A percentile compares a stretch with the other conserved stretches of the same genome.
Conservation (phyloP, 2,329 filamentous ascomycete species). For the Colletotrichum godetiae region DNA sequence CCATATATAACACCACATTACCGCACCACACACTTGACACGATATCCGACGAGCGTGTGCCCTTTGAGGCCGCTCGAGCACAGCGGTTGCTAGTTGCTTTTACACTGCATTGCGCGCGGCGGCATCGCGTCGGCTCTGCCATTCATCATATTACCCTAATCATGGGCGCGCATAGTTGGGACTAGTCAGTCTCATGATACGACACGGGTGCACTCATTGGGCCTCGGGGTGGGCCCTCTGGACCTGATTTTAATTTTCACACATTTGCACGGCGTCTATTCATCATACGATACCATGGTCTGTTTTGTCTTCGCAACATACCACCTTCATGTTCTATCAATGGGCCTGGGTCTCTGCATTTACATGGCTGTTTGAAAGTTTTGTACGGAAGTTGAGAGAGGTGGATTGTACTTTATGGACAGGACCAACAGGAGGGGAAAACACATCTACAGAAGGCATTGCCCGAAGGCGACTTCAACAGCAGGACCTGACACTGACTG, state of each 20-base stretch:
- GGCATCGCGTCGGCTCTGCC: constrained; percentile 27
- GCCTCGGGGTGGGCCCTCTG: neutral
- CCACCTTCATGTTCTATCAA: constrained; percentile 34
- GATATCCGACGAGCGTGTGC: constrained; percentile 27
- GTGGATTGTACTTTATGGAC: constrained; percentile 33
- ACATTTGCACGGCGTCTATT: constrained; percentile 35
- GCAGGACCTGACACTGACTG: constrained; percentile 22
- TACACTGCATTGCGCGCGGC: constrained; percentile 36
- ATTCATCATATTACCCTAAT: constrained; percentile 26
- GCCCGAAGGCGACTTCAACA: constrained; percentile 35
- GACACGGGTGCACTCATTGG: neutral
- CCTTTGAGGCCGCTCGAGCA: constrained; percentile 11
- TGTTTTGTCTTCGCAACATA: constrained; percentile 34
- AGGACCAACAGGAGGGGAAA: constrained; percentile 5
- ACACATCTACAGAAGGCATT: constrained; percentile 27
- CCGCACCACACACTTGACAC: constrained; percentile 24
- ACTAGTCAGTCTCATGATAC: neutral
- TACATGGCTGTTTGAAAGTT: constrained; percentile 19
- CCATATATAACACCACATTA: constrained; percentile 2
- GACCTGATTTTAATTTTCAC: constrained; percentile 25
- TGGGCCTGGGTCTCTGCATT: constrained; percentile 24
- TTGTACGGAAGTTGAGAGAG: neutral
- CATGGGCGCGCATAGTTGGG: constrained; percentile 1
- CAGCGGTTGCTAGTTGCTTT: constrained; percentile 18
- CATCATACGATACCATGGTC: constrained; percentile 39